phyloP scores from a whole-genome alignment of 495 filamentous ascomycete genomes.

The Lasiosphaeriaceae sp. region DNA sequence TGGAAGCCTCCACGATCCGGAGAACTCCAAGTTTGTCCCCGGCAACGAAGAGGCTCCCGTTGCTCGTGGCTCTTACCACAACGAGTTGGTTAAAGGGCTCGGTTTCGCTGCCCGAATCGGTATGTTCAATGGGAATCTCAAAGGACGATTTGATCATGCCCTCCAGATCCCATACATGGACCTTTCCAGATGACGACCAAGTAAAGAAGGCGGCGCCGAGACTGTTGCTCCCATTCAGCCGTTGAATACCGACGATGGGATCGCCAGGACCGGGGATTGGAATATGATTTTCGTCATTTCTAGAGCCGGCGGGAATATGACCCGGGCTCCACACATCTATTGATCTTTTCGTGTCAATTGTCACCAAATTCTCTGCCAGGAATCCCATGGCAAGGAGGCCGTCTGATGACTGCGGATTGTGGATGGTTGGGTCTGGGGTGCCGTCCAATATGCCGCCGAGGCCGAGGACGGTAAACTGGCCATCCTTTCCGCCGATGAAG shows the following conservation, averaged over 20 bases:
- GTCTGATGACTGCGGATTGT: constrained; percentile 22
- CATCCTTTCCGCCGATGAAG: constrained; percentile 44
- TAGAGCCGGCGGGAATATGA: constrained; percentile 24
- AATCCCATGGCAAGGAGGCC: constrained; percentile 63
- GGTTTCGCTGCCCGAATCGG: constrained; percentile 48
- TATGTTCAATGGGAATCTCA: constrained; percentile 65
- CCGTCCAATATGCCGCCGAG: constrained; percentile 37
- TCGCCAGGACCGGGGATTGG: constrained; percentile 69
- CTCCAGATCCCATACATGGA: constrained; percentile 76
- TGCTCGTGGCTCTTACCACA: constrained; percentile 56
- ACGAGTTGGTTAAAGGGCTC: constrained; percentile 72
- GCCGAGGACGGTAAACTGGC: constrained; percentile 36
- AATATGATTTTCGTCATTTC: constrained; percentile 32
- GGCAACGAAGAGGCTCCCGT: constrained; percentile 63
- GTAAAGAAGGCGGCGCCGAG: constrained; percentile 73
- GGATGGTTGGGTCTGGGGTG: constrained; percentile 21
- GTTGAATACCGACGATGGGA: constrained; percentile 69
- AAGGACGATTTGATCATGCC: constrained; percentile 64
- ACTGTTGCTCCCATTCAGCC: constrained; percentile 53
- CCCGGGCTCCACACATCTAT: constrained; percentile 61
- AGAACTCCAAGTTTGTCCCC: constrained; percentile 85
- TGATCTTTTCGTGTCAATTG: constrained; percentile 67
- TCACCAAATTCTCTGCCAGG: constrained; percentile 64
- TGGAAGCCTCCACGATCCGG: constrained; percentile 50
- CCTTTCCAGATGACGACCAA: constrained; percentile 73